A percentile compares a stretch with the other conserved stretches of the same genome.
Evolutionary conservation across 73 alveolate genomes (phyloP).

Genomic region (Paramecium caudatum): DNA sequence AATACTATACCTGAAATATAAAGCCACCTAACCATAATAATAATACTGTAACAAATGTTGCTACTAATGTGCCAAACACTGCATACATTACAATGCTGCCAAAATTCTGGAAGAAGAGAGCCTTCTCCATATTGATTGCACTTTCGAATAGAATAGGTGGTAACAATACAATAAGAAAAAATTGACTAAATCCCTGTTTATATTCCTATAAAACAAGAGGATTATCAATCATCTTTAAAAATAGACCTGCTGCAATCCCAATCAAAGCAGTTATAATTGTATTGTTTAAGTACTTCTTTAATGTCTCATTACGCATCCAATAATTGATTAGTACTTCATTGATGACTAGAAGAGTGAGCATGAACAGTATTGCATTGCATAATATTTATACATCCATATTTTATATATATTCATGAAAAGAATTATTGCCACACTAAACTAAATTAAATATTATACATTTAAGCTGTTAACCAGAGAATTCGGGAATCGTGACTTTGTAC

Average conservation of each 20-base stretch:
- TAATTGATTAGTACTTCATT: slow-evolving; percentile 23
- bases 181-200: slow-evolving; percentile 74
- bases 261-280: slow-evolving; percentile 11
- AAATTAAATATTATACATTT: background rate
- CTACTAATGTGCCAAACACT: slow-evolving; percentile 88
- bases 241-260: slow-evolving; percentile 36
- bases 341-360: slow-evolving; percentile 61
- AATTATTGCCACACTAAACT: slow-evolving; percentile 18
- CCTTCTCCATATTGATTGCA: slow-evolving; percentile 92
- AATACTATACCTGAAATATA: background rate
- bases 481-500: slow-evolving; percentile 53
- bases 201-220: background rate
- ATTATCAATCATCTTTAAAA: background rate
- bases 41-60: slow-evolving; percentile 77
- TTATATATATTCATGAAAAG: slow-evolving; percentile 49
- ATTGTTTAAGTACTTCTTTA: slow-evolving; percentile 40
- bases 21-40: slow-evolving; percentile 67
- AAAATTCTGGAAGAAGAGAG: slow-evolving; percentile 84
- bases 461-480: slow-evolving; percentile 15
- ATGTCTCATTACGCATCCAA: background rate
- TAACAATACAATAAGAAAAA: slow-evolving; percentile 81
- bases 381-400: background rate
- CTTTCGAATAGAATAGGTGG: slow-evolving; percentile 88
- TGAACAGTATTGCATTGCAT: background rate
- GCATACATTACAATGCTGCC: slow-evolving; percentile 89